Conservation (phyloP, 352 stramenopile species). For the Heterotrichella gracilis region DNA sequence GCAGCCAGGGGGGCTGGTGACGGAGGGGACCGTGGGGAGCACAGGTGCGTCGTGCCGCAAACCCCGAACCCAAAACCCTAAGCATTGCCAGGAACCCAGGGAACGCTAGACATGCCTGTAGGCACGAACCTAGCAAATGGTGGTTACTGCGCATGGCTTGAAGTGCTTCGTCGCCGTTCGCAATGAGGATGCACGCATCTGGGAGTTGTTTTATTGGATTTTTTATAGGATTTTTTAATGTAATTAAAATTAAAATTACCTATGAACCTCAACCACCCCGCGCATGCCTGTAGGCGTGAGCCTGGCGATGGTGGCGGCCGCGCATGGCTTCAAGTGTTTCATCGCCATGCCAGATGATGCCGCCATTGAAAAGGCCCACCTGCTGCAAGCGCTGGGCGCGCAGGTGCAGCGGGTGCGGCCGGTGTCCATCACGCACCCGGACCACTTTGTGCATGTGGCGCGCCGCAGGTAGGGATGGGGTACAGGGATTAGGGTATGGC, state of each 20-base stretch:
- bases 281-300: slow-evolving; percentile 21
- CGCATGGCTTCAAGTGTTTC: slow-evolving; percentile 22
- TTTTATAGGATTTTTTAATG: too few relatives aligned
- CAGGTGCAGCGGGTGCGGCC: slow-evolving; percentile 20
- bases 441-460: slow-evolving; percentile 23
- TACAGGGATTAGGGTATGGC: slow-evolving; percentile 15
- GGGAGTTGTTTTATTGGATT: too few relatives aligned
- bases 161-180: too few relatives aligned
- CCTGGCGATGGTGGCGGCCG: slow-evolving; percentile 17
- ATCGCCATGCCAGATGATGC: slow-evolving; percentile 24
- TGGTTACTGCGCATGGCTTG: too few relatives aligned
- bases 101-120: too few relatives aligned
- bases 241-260: background rate
- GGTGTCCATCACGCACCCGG: slow-evolving; percentile 21
- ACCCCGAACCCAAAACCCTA: too few relatives aligned
- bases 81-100: too few relatives aligned
- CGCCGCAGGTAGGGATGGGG: slow-evolving; percentile 4
- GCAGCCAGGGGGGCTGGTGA: slow-evolving; percentile 17
- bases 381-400: slow-evolving; percentile 20
- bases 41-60: background rate
- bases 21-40: slow-evolving; percentile 22
- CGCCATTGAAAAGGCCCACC: slow-evolving; percentile 22
- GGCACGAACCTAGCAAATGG: too few relatives aligned
- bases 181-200: too few relatives aligned
- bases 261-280: background rate